A percentile compares a stretch with the other conserved stretches of the same genome.
phyloP scores from a whole-genome alignment of 306 rosid species.

The Vigna radiata region DNA sequence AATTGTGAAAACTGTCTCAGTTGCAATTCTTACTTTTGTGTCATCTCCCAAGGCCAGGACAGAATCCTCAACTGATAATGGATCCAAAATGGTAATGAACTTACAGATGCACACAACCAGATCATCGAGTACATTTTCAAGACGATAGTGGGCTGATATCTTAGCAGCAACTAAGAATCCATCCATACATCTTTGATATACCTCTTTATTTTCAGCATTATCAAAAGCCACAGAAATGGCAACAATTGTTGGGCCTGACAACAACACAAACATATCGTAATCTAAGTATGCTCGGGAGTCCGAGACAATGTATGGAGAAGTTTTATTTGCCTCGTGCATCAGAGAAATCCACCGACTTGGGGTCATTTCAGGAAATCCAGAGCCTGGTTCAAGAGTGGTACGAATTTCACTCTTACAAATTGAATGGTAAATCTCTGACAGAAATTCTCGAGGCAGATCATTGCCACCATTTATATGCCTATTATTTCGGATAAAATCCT shows the following conservation, averaged over 20 bases:
- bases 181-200: slow-evolving; percentile 77
- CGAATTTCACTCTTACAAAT: slow-evolving; percentile 90
- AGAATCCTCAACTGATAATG: slow-evolving; percentile 74
- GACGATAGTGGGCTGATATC: slow-evolving; percentile 84
- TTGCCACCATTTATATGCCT: slow-evolving; percentile 81
- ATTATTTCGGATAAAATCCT: slow-evolving; percentile 84
- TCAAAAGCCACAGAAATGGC: slow-evolving; percentile 92
- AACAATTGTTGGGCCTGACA: slow-evolving; percentile 92
- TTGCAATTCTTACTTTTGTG: slow-evolving; percentile 80
- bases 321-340: slow-evolving; percentile 73
- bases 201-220: slow-evolving; percentile 83
- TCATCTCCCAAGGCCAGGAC: slow-evolving; percentile 82
- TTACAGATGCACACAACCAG: slow-evolving; percentile 87
- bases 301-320: slow-evolving; percentile 72
- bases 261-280: slow-evolving; percentile 77
- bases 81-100: slow-evolving; percentile 80
- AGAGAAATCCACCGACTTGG: slow-evolving; percentile 91
- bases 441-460: slow-evolving; percentile 83
- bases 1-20: slow-evolving; percentile 79
- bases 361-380: slow-evolving; percentile 85
- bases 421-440: slow-evolving; percentile 76
- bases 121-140: slow-evolving; percentile 85
- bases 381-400: slow-evolving; percentile 78
- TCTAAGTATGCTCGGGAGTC: slow-evolving; percentile 82
- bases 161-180: slow-evolving; percentile 87